Evolutionary conservation across 176 grass and related monocot species (phyloP).

Genomic region (Carex littledalei): DNA sequence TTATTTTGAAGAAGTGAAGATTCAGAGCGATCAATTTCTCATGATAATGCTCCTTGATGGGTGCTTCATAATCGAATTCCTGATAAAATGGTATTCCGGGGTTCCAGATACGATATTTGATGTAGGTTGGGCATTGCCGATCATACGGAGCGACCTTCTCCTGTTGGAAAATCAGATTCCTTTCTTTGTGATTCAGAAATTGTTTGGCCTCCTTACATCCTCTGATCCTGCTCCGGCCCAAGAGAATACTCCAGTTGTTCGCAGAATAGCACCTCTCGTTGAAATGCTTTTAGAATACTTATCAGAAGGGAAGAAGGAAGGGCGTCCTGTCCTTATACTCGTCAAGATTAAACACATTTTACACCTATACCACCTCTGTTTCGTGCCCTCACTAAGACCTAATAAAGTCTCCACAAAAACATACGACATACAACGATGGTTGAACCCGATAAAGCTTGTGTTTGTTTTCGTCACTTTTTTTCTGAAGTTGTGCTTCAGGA

Average conservation of each 20-base stretch:
- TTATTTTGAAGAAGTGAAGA: background rate
- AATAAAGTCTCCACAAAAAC: background rate
- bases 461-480: background rate
- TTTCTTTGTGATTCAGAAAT: background rate
- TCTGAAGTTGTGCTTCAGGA: background rate
- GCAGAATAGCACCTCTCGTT: background rate
- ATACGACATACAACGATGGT: background rate
- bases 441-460: background rate
- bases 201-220: background rate
- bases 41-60: background rate
- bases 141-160: background rate
- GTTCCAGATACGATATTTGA: background rate
- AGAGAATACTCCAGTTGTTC: background rate
- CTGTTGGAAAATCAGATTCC: background rate
- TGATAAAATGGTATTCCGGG: background rate
- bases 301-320: background rate
- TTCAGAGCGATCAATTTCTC: background rate
- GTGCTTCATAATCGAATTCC: background rate
- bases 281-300: background rate
- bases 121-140: background rate
- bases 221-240: background rate
- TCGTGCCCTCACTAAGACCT: background rate
- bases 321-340: background rate
- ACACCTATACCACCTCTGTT: background rate
- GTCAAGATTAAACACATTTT: background rate